These are phyloP conservation scores for Podospora australis DNA, from an alignment of 495 filamentous ascomycete species.

Conservation along the genomic window DNA sequence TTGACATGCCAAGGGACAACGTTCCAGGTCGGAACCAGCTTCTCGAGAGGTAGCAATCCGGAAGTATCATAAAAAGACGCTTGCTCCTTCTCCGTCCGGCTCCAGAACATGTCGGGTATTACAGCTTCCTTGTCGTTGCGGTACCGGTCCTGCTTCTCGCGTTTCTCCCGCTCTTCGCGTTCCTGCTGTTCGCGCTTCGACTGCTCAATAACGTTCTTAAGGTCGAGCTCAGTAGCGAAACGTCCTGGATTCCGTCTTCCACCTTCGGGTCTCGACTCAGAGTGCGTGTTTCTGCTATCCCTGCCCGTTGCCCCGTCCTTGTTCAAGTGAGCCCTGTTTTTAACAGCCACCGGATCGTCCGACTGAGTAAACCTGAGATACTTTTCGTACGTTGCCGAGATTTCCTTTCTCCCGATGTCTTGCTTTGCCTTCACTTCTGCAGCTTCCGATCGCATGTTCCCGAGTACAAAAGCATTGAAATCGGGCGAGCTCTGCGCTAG, in stretches of 20 bases:
- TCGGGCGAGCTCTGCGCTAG: conserved; percentile 21
- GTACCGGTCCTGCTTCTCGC: conserved; percentile 62
- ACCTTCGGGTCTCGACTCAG: conserved; percentile 53
- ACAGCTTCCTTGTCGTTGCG: conserved; percentile 78
- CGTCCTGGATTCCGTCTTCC: conserved; percentile 50
- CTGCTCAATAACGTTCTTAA: conserved; percentile 68
- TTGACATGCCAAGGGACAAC: conserved; percentile 73
- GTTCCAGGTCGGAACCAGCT: conserved; percentile 63
- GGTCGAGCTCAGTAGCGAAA: conserved; percentile 61
- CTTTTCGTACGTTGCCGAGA: conserved; percentile 38
- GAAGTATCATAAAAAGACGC: conserved; percentile 66
- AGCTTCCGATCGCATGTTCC: conserved; percentile 20
- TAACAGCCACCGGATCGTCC: conserved; percentile 41
- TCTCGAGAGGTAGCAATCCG: conserved; percentile 58
- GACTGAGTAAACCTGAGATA: conserved; percentile 47
- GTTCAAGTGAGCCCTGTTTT: conserved; percentile 38
- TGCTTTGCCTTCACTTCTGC: conserved; percentile 21
- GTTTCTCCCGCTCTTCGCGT: conserved; percentile 61
- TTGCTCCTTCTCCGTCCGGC: conserved; percentile 38
- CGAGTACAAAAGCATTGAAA: conserved; percentile 30
- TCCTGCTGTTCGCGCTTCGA: conserved; percentile 72
- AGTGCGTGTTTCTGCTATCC: conserved; percentile 29
- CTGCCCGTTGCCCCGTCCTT: conserved; percentile 17
- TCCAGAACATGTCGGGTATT: conserved; percentile 71
- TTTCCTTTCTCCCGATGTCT: conserved; percentile 23